Conservation (phyloP, 257 asterid genomes). For the Marsdenia floribunda region DNA sequence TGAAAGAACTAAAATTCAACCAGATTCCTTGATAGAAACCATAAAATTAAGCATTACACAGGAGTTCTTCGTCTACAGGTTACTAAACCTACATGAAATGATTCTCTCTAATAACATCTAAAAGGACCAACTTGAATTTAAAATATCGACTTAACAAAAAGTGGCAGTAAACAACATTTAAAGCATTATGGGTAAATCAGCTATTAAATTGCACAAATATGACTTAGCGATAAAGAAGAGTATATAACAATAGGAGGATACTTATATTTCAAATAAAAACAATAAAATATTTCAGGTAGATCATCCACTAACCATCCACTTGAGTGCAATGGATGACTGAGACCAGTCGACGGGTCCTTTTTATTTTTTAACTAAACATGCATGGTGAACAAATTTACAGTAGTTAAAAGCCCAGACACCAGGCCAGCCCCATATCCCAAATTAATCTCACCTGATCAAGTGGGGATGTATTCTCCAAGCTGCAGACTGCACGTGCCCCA, state of each 20-base stretch:
- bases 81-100: neutral
- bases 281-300: neutral
- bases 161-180: neutral
- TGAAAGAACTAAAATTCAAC: neutral
- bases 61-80: neutral
- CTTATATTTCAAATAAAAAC: neutral
- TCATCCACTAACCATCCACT: neutral
- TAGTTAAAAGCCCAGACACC: neutral
- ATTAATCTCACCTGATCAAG: constrained; percentile 60
- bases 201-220: neutral
- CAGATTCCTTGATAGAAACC: neutral
- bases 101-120: constrained; percentile 3
- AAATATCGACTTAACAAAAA: neutral
- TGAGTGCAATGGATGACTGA: neutral
- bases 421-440: neutral
- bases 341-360: neutral
- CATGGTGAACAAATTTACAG: neutral
- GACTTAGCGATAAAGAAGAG: neutral
- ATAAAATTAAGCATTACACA: neutral
- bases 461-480: constrained; percentile 76
- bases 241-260: neutral
- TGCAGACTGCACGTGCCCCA: constrained; percentile 78
- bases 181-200: neutral
- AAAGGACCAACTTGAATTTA: neutral
- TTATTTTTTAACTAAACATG: neutral